Evolutionary conservation across 2,329 filamentous ascomycete genomes (phyloP).

Genomic region (Fonsecaea erecta): DNA sequence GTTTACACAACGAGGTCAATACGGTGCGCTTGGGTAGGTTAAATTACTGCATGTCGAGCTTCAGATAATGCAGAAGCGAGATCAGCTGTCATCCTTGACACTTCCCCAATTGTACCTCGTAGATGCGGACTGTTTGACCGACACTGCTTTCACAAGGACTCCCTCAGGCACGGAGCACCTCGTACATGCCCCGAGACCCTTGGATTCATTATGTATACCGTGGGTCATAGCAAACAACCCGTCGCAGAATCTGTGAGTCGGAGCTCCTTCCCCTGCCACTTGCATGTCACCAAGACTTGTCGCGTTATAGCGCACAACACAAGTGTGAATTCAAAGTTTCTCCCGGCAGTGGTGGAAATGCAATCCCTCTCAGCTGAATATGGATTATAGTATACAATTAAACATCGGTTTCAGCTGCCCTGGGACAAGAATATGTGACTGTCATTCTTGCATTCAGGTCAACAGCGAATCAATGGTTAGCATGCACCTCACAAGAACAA

Average conservation of each 20-base stretch:
- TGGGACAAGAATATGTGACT: not conserved
- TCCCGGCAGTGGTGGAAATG: not conserved
- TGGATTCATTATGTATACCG: not conserved
- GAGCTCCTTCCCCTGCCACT: not conserved
- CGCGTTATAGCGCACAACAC: not conserved
- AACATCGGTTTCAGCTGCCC: not conserved
- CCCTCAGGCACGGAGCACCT: not conserved
- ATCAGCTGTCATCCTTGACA: not conserved
- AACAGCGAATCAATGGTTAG: not conserved
- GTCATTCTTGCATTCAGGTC: not conserved
- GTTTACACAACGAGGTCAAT: not conserved
- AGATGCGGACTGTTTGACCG: not conserved
- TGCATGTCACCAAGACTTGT: not conserved
- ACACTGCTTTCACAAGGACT: not conserved
- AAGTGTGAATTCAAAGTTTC: not conserved
- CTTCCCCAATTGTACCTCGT: not conserved
- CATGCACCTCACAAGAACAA: not conserved
- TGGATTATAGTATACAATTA: not conserved
- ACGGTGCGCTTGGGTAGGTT: not conserved
- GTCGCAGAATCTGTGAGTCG: not conserved
- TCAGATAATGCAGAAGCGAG: not conserved
- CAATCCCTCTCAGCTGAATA: slow-evolving; percentile 1
- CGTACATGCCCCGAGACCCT: not conserved
- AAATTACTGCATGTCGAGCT: not conserved
- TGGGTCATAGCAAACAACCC: not conserved